Evolutionary conservation across 2,329 filamentous ascomycete genomes (phyloP).

Genomic region (Paraphaeosphaeria minitans): DNA sequence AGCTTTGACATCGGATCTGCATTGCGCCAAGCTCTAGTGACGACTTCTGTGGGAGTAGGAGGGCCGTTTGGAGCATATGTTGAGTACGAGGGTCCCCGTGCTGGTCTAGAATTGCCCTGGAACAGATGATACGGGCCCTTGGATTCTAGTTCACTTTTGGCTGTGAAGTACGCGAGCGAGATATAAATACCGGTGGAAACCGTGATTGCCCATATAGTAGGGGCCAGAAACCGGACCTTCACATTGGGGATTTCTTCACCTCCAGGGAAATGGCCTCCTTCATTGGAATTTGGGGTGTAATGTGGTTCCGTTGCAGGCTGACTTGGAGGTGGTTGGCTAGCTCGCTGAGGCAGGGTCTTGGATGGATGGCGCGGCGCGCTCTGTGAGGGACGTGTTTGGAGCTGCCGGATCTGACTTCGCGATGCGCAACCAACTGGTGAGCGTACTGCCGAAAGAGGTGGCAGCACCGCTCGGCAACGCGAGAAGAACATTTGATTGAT

Average conservation of each 20-base stretch:
- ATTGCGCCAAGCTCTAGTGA: constrained; percentile 29
- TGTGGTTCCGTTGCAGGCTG: constrained; percentile 8
- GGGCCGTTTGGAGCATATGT: constrained; percentile 7
- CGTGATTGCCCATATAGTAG: constrained; percentile 34
- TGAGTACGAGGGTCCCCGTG: neutral
- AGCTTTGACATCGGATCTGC: constrained; percentile 35
- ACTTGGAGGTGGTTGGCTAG: neutral
- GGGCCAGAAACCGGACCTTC: constrained; percentile 32
- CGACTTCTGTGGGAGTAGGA: constrained; percentile 35
- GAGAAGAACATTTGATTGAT: neutral
- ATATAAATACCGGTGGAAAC: constrained; percentile 37
- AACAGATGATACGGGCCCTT: constrained; percentile 9
- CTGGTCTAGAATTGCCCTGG: neutral
- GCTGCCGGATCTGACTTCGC: neutral
- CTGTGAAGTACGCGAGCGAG: constrained; percentile 36
- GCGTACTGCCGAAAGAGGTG: neutral
- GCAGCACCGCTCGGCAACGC: neutral
- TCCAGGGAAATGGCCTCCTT: neutral
- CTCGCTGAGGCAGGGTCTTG: neutral
- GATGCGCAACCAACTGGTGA: neutral
- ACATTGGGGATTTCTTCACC: constrained; percentile 18
- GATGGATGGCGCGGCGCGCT: neutral
- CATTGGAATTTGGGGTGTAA: neutral
- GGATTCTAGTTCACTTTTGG: constrained; percentile 29
- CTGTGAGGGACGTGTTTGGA: constrained; percentile 2